phyloP scores from a whole-genome alignment of 1,284 basidiomycete species.

The Sporisorium exsertum region DNA sequence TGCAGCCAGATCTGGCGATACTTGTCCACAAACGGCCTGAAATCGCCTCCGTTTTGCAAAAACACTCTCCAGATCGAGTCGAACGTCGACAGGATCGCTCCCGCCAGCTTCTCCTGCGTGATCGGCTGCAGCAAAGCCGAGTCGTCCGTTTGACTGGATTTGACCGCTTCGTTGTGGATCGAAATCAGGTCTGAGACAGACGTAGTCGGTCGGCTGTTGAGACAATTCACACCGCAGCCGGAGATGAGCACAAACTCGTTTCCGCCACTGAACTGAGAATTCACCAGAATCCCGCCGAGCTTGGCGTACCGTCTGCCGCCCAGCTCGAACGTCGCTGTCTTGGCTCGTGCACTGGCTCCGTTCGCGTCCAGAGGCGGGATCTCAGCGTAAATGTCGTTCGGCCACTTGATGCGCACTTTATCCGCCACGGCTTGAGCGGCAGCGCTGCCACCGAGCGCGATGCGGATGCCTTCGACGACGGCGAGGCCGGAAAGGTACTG shows the following conservation, averaged over 20 bases:
- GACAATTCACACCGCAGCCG: conserved; percentile 87
- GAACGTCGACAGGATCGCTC: conserved; percentile 81
- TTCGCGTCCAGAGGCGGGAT: conserved; percentile 71
- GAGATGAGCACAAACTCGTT: conserved; percentile 82
- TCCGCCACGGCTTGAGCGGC: conserved; percentile 74
- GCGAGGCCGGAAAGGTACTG: conserved; percentile 93
- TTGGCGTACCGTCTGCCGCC: conserved; percentile 59
- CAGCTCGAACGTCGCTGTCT: conserved; percentile 70
- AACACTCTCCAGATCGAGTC: conserved; percentile 84
- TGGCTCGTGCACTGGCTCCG: conserved; percentile 64
- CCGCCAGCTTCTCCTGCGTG: conserved; percentile 82
- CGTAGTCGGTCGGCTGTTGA: conserved; percentile 84
- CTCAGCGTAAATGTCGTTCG: conserved; percentile 91
- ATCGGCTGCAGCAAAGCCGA: conserved; percentile 69
- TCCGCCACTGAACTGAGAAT: conserved; percentile 80
- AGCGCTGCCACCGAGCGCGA: conserved; percentile 71
- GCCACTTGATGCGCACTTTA: conserved; percentile 85
- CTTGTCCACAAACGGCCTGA: conserved; percentile 63
- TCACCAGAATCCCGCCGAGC: conserved; percentile 83
- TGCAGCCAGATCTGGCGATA: conserved; percentile 90
- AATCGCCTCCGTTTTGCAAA: conserved; percentile 71
- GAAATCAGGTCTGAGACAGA: conserved; percentile 79
- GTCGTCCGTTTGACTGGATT: conserved; percentile 70
- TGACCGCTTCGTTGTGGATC: conserved; percentile 74
- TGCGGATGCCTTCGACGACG: conserved; percentile 82